These are phyloP conservation scores for Hagleromyces aurorensis DNA, from an alignment of 805 yeast species.

Conservation along the genomic window DNA sequence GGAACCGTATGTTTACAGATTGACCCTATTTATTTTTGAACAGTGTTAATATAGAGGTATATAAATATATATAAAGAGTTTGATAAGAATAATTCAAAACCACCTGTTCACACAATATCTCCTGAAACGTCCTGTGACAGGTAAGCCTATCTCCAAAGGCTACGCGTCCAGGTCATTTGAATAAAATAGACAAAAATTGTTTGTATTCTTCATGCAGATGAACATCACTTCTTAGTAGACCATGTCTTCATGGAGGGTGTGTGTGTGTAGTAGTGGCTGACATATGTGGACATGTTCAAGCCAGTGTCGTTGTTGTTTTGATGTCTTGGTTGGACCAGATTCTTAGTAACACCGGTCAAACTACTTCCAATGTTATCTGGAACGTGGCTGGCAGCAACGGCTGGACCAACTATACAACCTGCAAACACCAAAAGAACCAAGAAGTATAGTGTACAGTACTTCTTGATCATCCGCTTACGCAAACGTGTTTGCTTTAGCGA, in stretches of 20 bases:
- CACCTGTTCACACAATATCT: too few species aligned
- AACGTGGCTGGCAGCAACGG: slow-evolving; percentile 63
- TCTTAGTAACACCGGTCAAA: slow-evolving; percentile 40
- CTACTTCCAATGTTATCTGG: slow-evolving; percentile 25
- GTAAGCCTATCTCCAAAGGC: too few species aligned
- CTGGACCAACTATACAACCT: slow-evolving; percentile 83
- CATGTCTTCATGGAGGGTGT: slow-evolving; percentile 48
- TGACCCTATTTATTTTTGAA: too few species aligned
- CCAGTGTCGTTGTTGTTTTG: slow-evolving; percentile 81
- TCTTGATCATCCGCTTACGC: slow-evolving; percentile 95
- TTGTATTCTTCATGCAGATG: neutral
- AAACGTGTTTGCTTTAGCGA: slow-evolving; percentile 92
- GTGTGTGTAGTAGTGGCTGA: slow-evolving; percentile 35
- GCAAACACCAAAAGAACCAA: slow-evolving; percentile 60
- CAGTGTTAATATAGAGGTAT: too few species aligned
- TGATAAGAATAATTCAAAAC: too few species aligned
- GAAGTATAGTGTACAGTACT: slow-evolving; percentile 80
- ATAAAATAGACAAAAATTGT: too few species aligned
- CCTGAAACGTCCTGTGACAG: too few species aligned
- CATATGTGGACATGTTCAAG: slow-evolving; percentile 29
- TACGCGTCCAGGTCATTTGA: too few species aligned
- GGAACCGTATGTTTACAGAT: too few species aligned
- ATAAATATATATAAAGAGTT: too few species aligned
- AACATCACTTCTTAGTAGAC: slow-evolving; percentile 38
- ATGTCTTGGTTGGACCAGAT: slow-evolving; percentile 87